Evolutionary conservation across 495 filamentous ascomycete genomes (phyloP), one percentile per base, ranked within the genome.

Genomic region (Aspergillus steynii): DNA sequence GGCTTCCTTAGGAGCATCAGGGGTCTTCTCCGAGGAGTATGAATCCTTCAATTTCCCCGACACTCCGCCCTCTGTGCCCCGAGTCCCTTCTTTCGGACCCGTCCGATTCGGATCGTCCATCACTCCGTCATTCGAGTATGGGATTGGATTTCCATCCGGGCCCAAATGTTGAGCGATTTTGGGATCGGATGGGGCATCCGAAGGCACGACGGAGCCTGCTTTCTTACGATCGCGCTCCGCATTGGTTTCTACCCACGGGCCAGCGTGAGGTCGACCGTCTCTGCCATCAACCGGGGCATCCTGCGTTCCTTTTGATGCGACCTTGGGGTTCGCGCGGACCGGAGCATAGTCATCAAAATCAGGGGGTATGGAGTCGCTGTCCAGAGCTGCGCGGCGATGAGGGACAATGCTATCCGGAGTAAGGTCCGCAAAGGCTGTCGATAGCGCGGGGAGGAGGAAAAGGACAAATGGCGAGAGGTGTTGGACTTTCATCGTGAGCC

Each of bases 241-340:
- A 31, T 66, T 85, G 26, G 88, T 86, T 64, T 90, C 88, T 54
- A 95, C 89, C 74, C 90, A 93, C 2, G 96, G 95, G 8, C 95
- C 95, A 28, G 86, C 85, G 71, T 99, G 95, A 34, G 95, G 95
- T 79, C 92, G 93, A 29, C 95, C 95, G 82, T 99, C 95, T 63
- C 92, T 90, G 37, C 95, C 96, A 71, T 99, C 95, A 5, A 98
- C 90, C 1, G 96, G 95, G 63, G 91, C 91, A 80, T 95, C 87
- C 76, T 90, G 92, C 61, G 91, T 93, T 53, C 90, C 91, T 63
- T 75, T 77, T 14, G 69, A 64, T 52, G 65, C 49, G 45, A 59
- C 58, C 54, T 74, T 70, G 50, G 69, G 62, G 28, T 58, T 34
- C 10, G 60, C 28, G 45, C 65, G 50, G 12, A 47, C 63, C 50